phyloP scores from a whole-genome alignment of 768 basidiomycete genomes.

The Kwoniella bestiolae region DNA sequence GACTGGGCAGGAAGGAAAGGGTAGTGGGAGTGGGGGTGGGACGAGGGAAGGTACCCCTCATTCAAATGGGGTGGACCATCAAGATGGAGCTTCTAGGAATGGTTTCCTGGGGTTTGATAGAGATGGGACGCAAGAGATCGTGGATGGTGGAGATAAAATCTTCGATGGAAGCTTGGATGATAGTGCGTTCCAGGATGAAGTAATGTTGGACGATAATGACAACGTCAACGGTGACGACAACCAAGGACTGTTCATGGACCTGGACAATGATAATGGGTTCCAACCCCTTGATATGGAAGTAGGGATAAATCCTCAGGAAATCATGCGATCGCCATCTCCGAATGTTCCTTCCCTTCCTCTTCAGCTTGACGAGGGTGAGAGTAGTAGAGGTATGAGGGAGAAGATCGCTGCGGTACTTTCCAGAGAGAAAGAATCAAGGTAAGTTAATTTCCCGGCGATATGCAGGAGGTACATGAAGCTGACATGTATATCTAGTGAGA shows the following conservation, averaged over 20 bases:
- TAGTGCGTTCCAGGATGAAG: not conserved
- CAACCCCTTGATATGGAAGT: constrained; percentile 9
- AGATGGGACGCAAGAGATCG: not conserved
- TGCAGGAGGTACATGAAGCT: too few relatives aligned
- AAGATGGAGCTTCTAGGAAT: too few relatives aligned
- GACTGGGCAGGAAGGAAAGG: not conserved
- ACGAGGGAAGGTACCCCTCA: too few relatives aligned
- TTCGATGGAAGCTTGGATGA: not conserved
- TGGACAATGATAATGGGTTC: constrained; percentile 1
- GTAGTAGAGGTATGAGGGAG: not conserved
- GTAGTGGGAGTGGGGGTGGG: too few relatives aligned
- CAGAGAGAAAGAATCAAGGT: constrained; percentile 2
- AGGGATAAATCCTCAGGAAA: constrained; percentile 8
- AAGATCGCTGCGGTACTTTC: not conserved
- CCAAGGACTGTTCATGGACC: not conserved
- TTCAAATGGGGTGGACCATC: too few relatives aligned
- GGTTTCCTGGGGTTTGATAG: not conserved
- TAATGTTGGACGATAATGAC: not conserved
- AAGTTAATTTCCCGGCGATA: not conserved
- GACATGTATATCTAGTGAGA: not conserved
- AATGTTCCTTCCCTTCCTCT: not conserved
- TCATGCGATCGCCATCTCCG: constrained; percentile 6
- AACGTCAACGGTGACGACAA: not conserved
- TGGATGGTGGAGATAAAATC: not conserved
- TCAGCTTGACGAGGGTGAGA: not conserved